Percentiles rank a stretch among this genome's conserved stretches.
Conservation (phyloP, 495 filamentous ascomycete genomes). For the Astrothelium macrocarpum region DNA sequence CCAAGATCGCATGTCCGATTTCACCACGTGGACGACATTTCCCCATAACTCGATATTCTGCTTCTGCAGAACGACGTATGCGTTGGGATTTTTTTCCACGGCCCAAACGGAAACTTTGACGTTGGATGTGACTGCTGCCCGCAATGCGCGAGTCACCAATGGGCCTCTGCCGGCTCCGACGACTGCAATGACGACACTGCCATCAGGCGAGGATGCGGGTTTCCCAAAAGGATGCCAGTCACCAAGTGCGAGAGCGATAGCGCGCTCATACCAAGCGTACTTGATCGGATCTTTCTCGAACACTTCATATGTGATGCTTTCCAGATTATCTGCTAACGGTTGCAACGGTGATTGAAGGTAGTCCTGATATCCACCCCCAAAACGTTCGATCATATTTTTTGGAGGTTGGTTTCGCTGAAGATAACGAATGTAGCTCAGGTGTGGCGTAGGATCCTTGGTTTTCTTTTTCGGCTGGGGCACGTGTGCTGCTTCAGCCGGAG, state of each 20-base stretch:
- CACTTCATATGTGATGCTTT: conserved; percentile 95
- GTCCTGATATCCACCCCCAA: conserved; percentile 77
- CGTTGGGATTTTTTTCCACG: conserved; percentile 97
- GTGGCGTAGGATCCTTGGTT: conserved; percentile 48
- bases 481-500: conserved; percentile 50
- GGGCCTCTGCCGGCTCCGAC: conserved; percentile 89
- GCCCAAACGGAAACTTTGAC: conserved; percentile 79
- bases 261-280: conserved; percentile 88
- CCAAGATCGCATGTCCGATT: conserved; percentile 97
- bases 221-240: conserved; percentile 68
- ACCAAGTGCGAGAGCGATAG: conserved; percentile 68
- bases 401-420: conserved; percentile 74
- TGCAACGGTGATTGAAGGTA: conserved; percentile 92
- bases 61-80: conserved; percentile 79
- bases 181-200: conserved; percentile 75
- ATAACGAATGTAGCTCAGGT: conserved; percentile 74
- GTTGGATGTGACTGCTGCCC: conserved; percentile 63
- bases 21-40: conserved; percentile 68
- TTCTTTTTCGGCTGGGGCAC: conserved; percentile 33
- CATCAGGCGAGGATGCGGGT: conserved; percentile 55
- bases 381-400: conserved; percentile 52
- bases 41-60: conserved; percentile 67
- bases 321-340: conserved; percentile 89
- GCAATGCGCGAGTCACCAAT: conserved; percentile 73
- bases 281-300: conserved; percentile 98